Evolutionary conservation across 164 flowering plant species (phyloP).

Genomic region (Warburgia ugandensis): DNA sequence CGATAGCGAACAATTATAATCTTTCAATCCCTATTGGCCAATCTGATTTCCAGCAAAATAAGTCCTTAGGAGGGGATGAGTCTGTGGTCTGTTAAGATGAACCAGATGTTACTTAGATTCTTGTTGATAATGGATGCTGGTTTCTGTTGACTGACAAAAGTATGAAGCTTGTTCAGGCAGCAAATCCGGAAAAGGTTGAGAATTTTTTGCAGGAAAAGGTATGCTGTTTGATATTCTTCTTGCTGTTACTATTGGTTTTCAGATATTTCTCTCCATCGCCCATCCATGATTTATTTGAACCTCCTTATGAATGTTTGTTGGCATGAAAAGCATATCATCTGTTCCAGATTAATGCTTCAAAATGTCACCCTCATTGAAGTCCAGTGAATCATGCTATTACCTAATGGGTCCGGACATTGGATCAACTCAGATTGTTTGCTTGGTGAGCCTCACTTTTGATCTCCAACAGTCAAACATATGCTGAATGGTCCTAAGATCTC

Average conservation of each 20-base stretch:
- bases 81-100: slow-evolving; percentile 37
- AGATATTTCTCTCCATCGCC: not conserved
- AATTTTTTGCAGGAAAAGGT: slow-evolving; percentile 65
- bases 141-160: slow-evolving; percentile 79
- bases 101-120: slow-evolving; percentile 34
- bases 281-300: no score
- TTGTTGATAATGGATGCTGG: slow-evolving; percentile 38
- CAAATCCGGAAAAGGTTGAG: slow-evolving; percentile 60
- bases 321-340: no score
- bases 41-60: slow-evolving; percentile 17
- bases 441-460: no score
- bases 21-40: slow-evolving; percentile 15
- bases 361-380: no score
- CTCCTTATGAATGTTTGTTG: not conserved
- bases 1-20: slow-evolving; percentile 3
- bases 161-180: slow-evolving; percentile 62
- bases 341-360: no score
- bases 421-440: no score
- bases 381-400: no score
- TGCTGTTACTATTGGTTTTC: no score
- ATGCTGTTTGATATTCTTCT: no score
- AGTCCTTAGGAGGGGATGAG: slow-evolving; percentile 28
- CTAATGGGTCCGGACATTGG: no score
- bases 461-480: no score
- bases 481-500: no score